Conservation (phyloP, 2,329 filamentous ascomycete genomes). For the Alternaria dauci region DNA sequence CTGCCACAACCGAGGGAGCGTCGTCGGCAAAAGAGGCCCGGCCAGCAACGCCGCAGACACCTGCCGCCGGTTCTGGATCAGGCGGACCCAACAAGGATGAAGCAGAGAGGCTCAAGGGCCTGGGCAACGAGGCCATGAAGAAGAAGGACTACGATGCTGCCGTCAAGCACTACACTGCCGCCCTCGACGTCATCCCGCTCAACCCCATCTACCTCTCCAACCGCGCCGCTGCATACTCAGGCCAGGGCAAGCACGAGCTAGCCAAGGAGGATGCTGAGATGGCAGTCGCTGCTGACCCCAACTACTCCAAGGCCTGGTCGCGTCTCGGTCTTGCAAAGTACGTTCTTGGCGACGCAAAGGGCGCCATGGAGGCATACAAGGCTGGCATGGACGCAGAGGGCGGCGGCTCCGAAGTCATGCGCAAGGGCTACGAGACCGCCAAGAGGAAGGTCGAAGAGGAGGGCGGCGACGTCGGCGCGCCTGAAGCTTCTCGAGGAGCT, state of each 20-base stretch:
- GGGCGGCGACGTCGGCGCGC: conserved; percentile 62
- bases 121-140: conserved; percentile 94
- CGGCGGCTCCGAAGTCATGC: conserved; percentile 96
- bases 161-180: conserved; percentile 87
- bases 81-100: conserved; percentile 71
- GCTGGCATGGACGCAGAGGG: conserved; percentile 94
- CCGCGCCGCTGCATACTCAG: conserved; percentile 91
- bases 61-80: conserved; percentile 43
- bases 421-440: conserved; percentile 94
- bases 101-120: conserved; percentile 86
- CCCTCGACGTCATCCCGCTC: conserved; percentile 78
- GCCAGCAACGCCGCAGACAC: conserved; percentile 52
- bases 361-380: conserved; percentile 92
- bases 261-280: conserved; percentile 90
- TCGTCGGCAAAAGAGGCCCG: conserved; percentile 53
- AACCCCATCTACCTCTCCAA: conserved; percentile 99
- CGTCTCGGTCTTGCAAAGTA: conserved; percentile 90
- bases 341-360: conserved; percentile 88
- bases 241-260: conserved; percentile 81
- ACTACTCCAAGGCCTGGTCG: conserved; percentile 98
- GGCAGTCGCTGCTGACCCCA: conserved; percentile 85
- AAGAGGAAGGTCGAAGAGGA: conserved; percentile 87
- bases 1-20: conserved; percentile 55
- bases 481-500: conserved; percentile 42
- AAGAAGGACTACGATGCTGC: conserved; percentile 86